These are phyloP conservation scores for Gymnopilus dilepis DNA, from an alignment of 768 basidiomycete species.

Conservation along the genomic window DNA sequence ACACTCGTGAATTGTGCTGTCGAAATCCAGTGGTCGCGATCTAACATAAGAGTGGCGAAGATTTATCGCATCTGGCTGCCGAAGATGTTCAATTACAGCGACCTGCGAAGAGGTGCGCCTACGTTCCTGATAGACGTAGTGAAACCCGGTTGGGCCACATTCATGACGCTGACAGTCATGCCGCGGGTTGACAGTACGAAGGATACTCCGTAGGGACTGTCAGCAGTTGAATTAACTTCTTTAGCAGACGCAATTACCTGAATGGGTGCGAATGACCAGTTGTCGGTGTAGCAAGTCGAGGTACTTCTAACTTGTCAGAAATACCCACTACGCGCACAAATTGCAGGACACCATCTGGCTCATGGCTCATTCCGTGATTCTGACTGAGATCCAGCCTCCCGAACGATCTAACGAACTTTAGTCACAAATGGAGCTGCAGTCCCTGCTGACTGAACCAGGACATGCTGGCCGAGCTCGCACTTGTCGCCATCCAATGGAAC, in stretches of 20 bases:
- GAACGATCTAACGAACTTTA: constrained; percentile 7
- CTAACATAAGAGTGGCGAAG: constrained; percentile 24
- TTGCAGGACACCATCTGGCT: constrained; percentile 6
- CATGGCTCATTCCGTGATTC: neutral
- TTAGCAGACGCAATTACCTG: constrained; percentile 3
- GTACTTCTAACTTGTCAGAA: neutral
- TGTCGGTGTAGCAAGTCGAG: neutral
- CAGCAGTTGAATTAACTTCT: neutral
- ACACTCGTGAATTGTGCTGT: neutral
- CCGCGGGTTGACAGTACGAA: constrained; percentile 32
- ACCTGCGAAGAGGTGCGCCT: constrained; percentile 1
- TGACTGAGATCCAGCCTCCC: neutral
- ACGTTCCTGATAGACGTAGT: constrained; percentile 26
- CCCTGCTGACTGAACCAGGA: constrained; percentile 4
- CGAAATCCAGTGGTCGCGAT: neutral
- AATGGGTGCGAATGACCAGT: constrained; percentile 8
- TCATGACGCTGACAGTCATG: constrained; percentile 28
- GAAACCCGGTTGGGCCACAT: constrained; percentile 17
- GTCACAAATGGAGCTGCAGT: neutral
- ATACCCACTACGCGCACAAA: neutral
- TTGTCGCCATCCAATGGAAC: constrained; percentile 5
- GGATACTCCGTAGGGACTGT: constrained; percentile 21
- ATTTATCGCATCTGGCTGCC: constrained; percentile 13
- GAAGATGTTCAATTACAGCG: constrained; percentile 3
- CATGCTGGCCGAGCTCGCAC: constrained; percentile 9